These are phyloP conservation scores for Salix koriyanagi DNA, from an alignment of 345 rosid species.

Conservation along the genomic window DNA sequence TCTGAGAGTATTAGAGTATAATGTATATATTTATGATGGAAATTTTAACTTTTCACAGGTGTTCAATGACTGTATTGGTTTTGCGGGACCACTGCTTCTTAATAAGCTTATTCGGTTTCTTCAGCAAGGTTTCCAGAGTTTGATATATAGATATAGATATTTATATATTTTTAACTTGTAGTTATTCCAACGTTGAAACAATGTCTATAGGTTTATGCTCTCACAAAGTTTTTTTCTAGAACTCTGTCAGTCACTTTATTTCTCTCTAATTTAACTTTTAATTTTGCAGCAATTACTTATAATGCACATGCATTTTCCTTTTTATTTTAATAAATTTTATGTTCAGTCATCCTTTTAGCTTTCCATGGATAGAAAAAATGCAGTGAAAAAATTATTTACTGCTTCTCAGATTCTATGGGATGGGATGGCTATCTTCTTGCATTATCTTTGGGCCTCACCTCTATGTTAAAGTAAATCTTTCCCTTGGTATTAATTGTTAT, in stretches of 20 bases:
- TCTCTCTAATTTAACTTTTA: too few species aligned
- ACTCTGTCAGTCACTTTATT: too few species aligned
- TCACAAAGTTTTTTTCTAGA: too few species aligned
- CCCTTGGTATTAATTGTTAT: background rate
- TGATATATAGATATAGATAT: background rate
- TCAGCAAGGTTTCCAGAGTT: slow-evolving; percentile 55
- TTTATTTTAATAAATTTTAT: background rate
- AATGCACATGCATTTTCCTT: background rate
- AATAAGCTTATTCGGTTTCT: slow-evolving; percentile 77
- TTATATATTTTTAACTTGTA: background rate
- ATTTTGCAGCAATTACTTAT: too few species aligned
- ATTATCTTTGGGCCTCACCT: slow-evolving; percentile 58
- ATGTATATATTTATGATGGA: background rate
- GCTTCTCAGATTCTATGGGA: slow-evolving; percentile 54
- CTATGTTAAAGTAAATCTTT: slow-evolving; percentile 61
- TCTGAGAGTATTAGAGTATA: too few species aligned
- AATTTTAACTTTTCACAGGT: slow-evolving; percentile 42
- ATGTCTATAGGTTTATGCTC: background rate
- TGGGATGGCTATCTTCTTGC: slow-evolving; percentile 66
- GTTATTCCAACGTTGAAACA: slow-evolving; percentile 2
- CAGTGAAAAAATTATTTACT: slow-evolving; percentile 1
- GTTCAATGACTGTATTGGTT: slow-evolving; percentile 73
- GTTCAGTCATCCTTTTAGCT: background rate
- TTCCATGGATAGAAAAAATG: background rate
- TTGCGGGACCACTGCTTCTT: slow-evolving; percentile 79